Percentiles rank a stretch among this genome's conserved stretches.
Evolutionary conservation across 2,329 filamentous ascomycete genomes (phyloP).

Genomic region (Aureobasidium sp.): DNA sequence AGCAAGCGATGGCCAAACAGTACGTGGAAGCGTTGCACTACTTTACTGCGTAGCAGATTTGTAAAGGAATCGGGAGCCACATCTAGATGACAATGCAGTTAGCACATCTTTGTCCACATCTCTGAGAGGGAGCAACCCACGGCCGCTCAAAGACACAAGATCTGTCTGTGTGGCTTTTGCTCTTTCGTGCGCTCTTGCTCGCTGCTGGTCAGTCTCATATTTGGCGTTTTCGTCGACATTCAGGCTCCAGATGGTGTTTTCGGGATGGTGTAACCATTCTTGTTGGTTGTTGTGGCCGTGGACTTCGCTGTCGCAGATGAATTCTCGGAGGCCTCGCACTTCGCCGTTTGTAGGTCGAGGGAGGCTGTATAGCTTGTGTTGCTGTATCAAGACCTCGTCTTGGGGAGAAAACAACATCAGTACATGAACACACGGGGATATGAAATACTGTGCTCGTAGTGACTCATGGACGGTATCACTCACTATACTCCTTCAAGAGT

Average conservation of each 20-base stretch:
- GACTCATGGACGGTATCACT: not conserved
- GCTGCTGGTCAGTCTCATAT: conserved; percentile 10
- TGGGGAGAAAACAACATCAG: too few relatives aligned
- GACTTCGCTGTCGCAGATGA: conserved; percentile 1
- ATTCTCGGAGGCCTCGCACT: conserved; percentile 9
- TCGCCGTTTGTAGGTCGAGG: conserved; percentile 3
- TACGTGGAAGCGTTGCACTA: not conserved
- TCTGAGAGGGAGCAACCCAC: too few relatives aligned
- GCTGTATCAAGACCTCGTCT: conserved; percentile 7
- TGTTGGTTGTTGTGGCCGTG: conserved; percentile 5
- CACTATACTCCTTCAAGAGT: conserved; percentile 19
- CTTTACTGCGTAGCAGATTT: not conserved
- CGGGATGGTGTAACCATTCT: conserved; percentile 22
- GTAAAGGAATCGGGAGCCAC: conserved; percentile 3
- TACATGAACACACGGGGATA: too few relatives aligned
- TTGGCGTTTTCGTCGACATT: conserved; percentile 15
- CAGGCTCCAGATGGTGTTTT: conserved; percentile 22
- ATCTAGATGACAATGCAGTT: too few relatives aligned
- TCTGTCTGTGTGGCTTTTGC: conserved; percentile 11
- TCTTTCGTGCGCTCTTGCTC: conserved; percentile 11
- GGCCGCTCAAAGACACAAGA: conserved; percentile 10
- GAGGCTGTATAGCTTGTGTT: conserved; percentile 6
- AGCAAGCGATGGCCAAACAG: not conserved
- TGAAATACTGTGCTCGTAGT: too few relatives aligned
- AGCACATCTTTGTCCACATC: too few relatives aligned